Conservation (phyloP, 192 early-diverging fungal genomes). For the Pilaira anomala region DNA sequence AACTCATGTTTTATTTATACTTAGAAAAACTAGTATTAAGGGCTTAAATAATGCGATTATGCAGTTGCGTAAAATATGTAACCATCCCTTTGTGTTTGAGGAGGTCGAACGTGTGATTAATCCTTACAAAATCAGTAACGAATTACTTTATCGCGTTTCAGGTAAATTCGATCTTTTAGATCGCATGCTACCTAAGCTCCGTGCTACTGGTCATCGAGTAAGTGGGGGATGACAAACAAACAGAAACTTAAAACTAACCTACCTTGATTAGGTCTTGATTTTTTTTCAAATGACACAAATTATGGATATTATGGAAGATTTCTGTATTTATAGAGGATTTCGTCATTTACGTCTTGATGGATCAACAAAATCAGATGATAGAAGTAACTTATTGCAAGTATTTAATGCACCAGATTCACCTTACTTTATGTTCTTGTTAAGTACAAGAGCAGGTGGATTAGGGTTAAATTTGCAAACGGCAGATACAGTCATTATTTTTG, state of each 20-base stretch:
- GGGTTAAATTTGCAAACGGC: slow-evolving; percentile 94
- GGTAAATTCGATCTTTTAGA: slow-evolving; percentile 98
- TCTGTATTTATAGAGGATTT: slow-evolving; percentile 67
- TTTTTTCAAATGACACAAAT: slow-evolving; percentile 85
- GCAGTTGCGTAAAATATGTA: slow-evolving; percentile 97
- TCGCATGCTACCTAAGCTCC: slow-evolving; percentile 84
- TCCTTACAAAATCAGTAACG: slow-evolving; percentile 64
- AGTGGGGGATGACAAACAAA: slow-evolving; percentile 36
- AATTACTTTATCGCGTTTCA: slow-evolving; percentile 72
- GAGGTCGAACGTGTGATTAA: slow-evolving; percentile 84
- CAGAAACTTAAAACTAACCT: not conserved
- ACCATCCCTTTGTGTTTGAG: slow-evolving; percentile 96
- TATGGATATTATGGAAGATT: slow-evolving; percentile 98
- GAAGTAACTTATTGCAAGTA: slow-evolving; percentile 66
- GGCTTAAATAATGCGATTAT: slow-evolving; percentile 93
- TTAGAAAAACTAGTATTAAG: slow-evolving; percentile 57
- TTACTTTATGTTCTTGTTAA: slow-evolving; percentile 86
- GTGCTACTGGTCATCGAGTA: slow-evolving; percentile 73
- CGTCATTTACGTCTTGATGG: slow-evolving; percentile 86
- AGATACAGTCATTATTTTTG: slow-evolving; percentile 95
- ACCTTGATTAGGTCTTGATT: slow-evolving; percentile 51
- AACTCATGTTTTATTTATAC: not conserved
- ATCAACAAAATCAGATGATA: slow-evolving; percentile 83
- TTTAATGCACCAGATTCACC: slow-evolving; percentile 82
- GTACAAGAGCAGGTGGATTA: slow-evolving; percentile 93